These are phyloP conservation scores for Sugiyamaella sp. DNA, from an alignment of 1,139 yeast genomes.

Conservation along the genomic window DNA sequence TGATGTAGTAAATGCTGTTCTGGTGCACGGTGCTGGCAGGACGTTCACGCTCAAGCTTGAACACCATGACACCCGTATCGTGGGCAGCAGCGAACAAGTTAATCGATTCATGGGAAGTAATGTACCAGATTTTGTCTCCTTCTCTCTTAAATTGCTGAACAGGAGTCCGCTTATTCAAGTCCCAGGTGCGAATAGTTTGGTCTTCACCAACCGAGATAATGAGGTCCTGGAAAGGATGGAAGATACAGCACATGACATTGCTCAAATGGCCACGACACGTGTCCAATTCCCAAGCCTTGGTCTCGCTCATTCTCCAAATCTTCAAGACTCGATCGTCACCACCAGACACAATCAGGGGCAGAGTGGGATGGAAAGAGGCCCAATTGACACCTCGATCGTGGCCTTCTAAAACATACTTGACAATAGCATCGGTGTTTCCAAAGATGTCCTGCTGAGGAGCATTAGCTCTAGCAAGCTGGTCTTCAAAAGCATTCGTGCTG, in stretches of 20 bases:
- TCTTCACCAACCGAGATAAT: slow-evolving; percentile 95
- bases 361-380: slow-evolving; percentile 97
- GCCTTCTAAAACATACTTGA: slow-evolving; percentile 94
- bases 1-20: slow-evolving; percentile 69
- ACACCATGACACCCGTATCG: slow-evolving; percentile 97
- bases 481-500: slow-evolving; percentile 57
- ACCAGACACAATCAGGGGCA: slow-evolving; percentile 93
- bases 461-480: slow-evolving; percentile 63
- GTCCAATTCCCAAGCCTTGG: slow-evolving; percentile 99
- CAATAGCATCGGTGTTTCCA: slow-evolving; percentile 92
- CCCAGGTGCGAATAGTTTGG: slow-evolving; percentile 98
- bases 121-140: slow-evolving; percentile 91
- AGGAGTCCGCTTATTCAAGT: slow-evolving; percentile 88
- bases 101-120: slow-evolving; percentile 85
- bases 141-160: slow-evolving; percentile 95
- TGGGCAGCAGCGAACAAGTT: slow-evolving; percentile 96
- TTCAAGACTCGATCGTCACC: slow-evolving; percentile 96
- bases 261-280: slow-evolving; percentile 98
- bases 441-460: slow-evolving; percentile 71
- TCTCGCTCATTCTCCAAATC: slow-evolving; percentile 97
- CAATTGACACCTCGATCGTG: slow-evolving; percentile 98
- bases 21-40: slow-evolving; percentile 83
- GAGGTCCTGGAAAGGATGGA: slow-evolving; percentile 93
- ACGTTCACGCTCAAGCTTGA: slow-evolving; percentile 95
- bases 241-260: slow-evolving; percentile 83